A percentile compares a stretch with the other conserved stretches of the same genome.
phyloP scores from a whole-genome alignment of 1,284 basidiomycete species.

The Heterobasidion occidentale region DNA sequence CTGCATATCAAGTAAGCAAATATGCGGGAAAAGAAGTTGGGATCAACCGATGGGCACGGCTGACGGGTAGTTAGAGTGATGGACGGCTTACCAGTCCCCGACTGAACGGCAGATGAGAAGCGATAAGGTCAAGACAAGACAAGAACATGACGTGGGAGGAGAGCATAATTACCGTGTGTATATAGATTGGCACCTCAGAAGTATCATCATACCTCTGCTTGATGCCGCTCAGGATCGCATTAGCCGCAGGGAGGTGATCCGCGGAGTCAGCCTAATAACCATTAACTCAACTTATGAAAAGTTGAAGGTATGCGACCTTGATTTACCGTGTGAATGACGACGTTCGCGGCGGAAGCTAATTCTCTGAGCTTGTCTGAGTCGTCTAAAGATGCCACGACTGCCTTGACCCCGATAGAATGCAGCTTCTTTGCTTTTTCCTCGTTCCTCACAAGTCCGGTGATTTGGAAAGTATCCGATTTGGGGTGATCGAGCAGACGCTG shows the following conservation, averaged over 20 bases:
- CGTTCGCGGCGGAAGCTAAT: conserved; percentile 1
- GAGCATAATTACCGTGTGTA: conserved; percentile 41
- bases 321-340: conserved; percentile 9
- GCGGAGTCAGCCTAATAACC: conserved; percentile 30
- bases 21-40: neutral
- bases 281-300: neutral
- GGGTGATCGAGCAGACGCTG: conserved; percentile 29
- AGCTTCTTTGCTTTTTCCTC: conserved; percentile 32
- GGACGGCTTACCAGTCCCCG: conserved; percentile 22
- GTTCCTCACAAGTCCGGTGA: conserved; percentile 33
- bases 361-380: conserved; percentile 19
- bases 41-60: conserved; percentile 22
- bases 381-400: conserved; percentile 30
- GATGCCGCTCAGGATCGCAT: conserved; percentile 39
- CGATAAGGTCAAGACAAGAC: neutral
- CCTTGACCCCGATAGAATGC: conserved; percentile 25
- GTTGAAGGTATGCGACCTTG: neutral
- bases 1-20: conserved; percentile 8
- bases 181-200: conserved; percentile 32
- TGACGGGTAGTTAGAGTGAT: conserved; percentile 7
- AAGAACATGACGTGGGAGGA: neutral
- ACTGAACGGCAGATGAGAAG: neutral
- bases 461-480: conserved; percentile 23
- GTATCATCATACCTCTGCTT: conserved; percentile 30
- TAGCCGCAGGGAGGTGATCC: conserved; percentile 30